phyloP scores from a whole-genome alignment of 768 basidiomycete genomes.

The Tephrocybe sp. region DNA sequence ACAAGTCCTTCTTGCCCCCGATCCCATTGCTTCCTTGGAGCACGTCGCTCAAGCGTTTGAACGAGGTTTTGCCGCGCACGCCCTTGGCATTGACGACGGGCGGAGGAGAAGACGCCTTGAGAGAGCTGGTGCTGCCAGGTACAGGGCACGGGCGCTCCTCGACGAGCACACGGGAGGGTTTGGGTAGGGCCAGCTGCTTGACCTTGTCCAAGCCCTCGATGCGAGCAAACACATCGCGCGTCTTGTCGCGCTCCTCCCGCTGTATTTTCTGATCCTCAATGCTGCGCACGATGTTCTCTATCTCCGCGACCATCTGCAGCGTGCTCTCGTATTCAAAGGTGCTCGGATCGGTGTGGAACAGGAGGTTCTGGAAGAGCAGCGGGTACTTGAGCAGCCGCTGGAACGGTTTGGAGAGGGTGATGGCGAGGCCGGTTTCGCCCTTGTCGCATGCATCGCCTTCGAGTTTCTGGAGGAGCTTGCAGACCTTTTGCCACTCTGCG shows the following conservation, averaged over 20 bases:
- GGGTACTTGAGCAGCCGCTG: constrained; percentile 97
- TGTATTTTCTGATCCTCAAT: constrained; percentile 99
- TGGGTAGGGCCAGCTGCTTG: constrained; percentile 88
- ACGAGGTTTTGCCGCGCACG: constrained; percentile 81
- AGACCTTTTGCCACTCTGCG: constrained; percentile 76
- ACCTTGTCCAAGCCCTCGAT: constrained; percentile 97
- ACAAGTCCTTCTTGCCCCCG: constrained; percentile 80
- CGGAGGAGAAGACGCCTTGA: constrained; percentile 42
- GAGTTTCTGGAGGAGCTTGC: constrained; percentile 70
- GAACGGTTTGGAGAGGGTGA: constrained; percentile 95
- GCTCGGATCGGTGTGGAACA: constrained; percentile 96
- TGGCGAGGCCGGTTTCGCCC: constrained; percentile 93
- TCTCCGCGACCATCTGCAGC: constrained; percentile 94
- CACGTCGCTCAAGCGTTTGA: constrained; percentile 91
- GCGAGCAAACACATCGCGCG: constrained; percentile 91
- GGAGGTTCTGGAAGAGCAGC: constrained; percentile 93
- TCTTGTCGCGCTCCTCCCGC: constrained; percentile 94
- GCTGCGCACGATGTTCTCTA: constrained; percentile 92
- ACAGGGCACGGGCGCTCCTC: constrained; percentile 64
- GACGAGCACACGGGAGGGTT: constrained; percentile 83
- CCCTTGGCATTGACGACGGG: constrained; percentile 50
- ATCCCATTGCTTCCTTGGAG: constrained; percentile 54
- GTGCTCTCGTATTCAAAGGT: constrained; percentile 98
- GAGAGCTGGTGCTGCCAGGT: constrained; percentile 30
- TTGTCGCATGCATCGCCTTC: constrained; percentile 81